Evolutionary conservation across 345 rosid genomes (phyloP), one percentile per base, ranked within the genome.

Genomic region (Passiflora organensis): DNA sequence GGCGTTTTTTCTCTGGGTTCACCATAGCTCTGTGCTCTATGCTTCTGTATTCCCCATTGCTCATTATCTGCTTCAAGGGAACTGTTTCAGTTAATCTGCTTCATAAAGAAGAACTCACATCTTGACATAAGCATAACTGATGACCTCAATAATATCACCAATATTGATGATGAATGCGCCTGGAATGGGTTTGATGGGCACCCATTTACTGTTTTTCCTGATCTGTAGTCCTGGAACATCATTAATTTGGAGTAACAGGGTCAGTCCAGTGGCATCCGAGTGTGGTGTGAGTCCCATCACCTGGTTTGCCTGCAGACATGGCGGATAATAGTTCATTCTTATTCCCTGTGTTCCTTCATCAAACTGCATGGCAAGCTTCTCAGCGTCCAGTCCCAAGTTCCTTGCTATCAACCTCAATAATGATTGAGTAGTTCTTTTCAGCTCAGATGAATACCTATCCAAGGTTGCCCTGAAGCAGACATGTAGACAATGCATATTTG

Each of bases 321-420:
- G 69, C 10, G 81, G 85, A 61, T 80, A 75, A 43, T 76, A 75
- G 38, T 77, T 80, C 69, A 66, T 66, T 59, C 82, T 77, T n/a
- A 77, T 52, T 1, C 63, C 76, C 43, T 77, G 81, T 9, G 0
- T 6, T 2, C 79, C 81, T 16, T 58, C 64, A 50, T 71, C 50
- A 37, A 70, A 77, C 53, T 60, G 24, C 16, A 45, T 50, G 4
- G 44, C 44, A 53, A 75, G 32, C 41, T 52, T 53, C 25, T 64
- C 60, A 0, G 56, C 62, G 13, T 77, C 71, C 4, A 69, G 15
- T 32, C 69, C 51, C 63, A 79, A 48, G 62, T 75, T 75, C 61
- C 13, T 60, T 0, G 67, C 78, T 56, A 79, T 64, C 14, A 43
- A 43, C 44, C 44, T 66, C 47, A 77, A 12, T 13, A 77, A 51